Evolutionary conservation across 306 rosid genomes (phyloP).

Genomic region (Canavalia gladiata): DNA sequence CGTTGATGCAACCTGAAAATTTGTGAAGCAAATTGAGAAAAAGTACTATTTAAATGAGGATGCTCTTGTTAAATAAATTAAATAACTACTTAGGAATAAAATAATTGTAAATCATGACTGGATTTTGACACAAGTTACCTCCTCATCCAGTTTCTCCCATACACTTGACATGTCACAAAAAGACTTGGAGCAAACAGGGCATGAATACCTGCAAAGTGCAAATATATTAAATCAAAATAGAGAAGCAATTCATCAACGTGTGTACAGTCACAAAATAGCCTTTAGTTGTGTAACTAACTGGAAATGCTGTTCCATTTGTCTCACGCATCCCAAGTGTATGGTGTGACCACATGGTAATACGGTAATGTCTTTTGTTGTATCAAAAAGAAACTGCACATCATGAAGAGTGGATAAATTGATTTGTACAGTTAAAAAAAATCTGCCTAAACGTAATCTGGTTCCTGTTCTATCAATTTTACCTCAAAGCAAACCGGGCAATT

Average conservation of each 20-base stretch:
- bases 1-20: constrained; percentile 50
- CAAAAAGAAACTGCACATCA: constrained; percentile 74
- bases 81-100: not conserved
- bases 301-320: constrained; percentile 67
- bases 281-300: constrained; percentile 62
- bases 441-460: not conserved
- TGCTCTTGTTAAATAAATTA: constrained; percentile 13
- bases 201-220: constrained; percentile 66
- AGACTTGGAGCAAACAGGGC: constrained; percentile 87
- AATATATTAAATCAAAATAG: not conserved
- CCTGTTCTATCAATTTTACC: constrained; percentile 37
- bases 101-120: constrained; percentile 1
- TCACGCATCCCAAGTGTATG: constrained; percentile 75
- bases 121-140: constrained; percentile 52
- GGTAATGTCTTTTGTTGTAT: constrained; percentile 69
- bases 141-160: constrained; percentile 74
- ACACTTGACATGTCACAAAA: constrained; percentile 74
- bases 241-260: constrained; percentile 29
- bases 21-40: not conserved
- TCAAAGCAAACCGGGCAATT: constrained; percentile 57
- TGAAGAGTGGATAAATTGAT: constrained; percentile 21
- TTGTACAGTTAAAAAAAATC: not conserved
- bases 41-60: not conserved
- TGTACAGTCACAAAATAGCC: constrained; percentile 45
- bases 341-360: constrained; percentile 84